Conservation (phyloP, 768 basidiomycete species). For the Pleurotus giganteus region DNA sequence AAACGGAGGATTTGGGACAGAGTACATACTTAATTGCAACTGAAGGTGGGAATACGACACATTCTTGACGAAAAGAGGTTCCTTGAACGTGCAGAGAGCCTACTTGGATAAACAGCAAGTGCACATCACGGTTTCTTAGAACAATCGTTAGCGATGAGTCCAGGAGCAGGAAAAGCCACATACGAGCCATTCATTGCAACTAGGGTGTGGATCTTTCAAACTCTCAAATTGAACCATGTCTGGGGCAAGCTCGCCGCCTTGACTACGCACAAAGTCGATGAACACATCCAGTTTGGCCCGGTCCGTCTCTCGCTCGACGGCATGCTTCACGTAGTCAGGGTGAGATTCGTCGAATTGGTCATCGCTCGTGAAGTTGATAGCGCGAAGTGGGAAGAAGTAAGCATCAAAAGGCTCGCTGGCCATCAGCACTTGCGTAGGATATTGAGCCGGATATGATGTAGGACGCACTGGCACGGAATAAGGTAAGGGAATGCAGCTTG, state of each 20-base stretch:
- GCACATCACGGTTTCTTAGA: too few species aligned
- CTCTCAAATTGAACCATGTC: not conserved
- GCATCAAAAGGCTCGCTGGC: not conserved
- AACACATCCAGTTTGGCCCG: not conserved
- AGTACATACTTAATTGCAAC: too few species aligned
- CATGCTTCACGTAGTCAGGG: not conserved
- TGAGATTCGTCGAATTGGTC: not conserved
- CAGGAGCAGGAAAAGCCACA: too few species aligned
- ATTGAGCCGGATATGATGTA: not conserved
- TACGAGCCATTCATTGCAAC: too few species aligned
- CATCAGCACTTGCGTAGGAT: not conserved
- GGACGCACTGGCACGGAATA: not conserved
- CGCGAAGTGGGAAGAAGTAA: not conserved
- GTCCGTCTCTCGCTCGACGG: slow-evolving; percentile 7
- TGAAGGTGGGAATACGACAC: too few species aligned
- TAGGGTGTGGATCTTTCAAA: not conserved
- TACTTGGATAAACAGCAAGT: too few species aligned
- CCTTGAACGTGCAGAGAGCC: too few species aligned
- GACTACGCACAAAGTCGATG: too few species aligned
- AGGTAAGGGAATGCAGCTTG: not conserved
- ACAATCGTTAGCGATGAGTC: too few species aligned
- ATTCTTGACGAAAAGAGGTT: too few species aligned
- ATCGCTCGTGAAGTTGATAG: not conserved
- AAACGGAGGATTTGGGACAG: too few species aligned
- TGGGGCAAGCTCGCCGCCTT: not conserved